Evolutionary conservation across 2,329 filamentous ascomycete species (phyloP).

Genomic region (Hypoxylon sp.): DNA sequence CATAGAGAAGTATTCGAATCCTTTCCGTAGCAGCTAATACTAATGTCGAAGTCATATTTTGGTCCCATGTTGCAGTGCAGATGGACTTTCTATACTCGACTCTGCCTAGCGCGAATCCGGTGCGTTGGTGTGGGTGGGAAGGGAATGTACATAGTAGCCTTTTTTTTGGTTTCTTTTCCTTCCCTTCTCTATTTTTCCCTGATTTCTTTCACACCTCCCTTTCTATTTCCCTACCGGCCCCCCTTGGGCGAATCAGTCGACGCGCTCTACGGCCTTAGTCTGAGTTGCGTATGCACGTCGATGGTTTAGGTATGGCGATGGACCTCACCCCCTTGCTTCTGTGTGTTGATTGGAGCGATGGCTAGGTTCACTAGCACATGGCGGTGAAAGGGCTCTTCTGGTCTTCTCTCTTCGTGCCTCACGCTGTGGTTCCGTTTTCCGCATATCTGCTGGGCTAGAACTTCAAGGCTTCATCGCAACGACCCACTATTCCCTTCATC

Average conservation of each 20-base stretch:
- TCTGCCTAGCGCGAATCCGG: conserved; percentile 50
- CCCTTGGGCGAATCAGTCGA: conserved; percentile 47
- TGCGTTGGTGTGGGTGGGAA: conserved; percentile 50
- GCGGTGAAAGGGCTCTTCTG: conserved; percentile 47
- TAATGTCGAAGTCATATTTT: conserved; percentile 12
- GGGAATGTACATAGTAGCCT: conserved; percentile 22
- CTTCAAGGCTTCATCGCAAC: conserved; percentile 33
- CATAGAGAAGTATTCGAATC: conserved; percentile 6
- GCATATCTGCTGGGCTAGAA: conserved; percentile 21
- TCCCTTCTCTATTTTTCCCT: conserved; percentile 33
- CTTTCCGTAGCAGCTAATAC: conserved; percentile 19
- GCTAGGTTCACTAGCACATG: conserved; percentile 48
- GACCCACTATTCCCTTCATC: conserved; percentile 26
- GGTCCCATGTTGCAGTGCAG: conserved; percentile 38
- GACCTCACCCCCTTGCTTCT: conserved; percentile 40
- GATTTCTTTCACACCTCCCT: conserved; percentile 37
- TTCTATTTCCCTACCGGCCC: conserved; percentile 39
- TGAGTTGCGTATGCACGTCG: conserved; percentile 48
- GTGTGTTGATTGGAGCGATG: conserved; percentile 47
- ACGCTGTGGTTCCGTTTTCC: conserved; percentile 29
- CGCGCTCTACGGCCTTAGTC: conserved; percentile 31
- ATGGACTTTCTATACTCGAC: conserved; percentile 36
- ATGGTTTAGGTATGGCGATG: conserved; percentile 49
- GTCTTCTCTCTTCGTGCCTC: conserved; percentile 18
- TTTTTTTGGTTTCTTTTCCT: conserved; percentile 23